These are phyloP conservation scores for Leccinellum luteum DNA, from an alignment of 768 basidiomycete species.

Conservation along the genomic window DNA sequence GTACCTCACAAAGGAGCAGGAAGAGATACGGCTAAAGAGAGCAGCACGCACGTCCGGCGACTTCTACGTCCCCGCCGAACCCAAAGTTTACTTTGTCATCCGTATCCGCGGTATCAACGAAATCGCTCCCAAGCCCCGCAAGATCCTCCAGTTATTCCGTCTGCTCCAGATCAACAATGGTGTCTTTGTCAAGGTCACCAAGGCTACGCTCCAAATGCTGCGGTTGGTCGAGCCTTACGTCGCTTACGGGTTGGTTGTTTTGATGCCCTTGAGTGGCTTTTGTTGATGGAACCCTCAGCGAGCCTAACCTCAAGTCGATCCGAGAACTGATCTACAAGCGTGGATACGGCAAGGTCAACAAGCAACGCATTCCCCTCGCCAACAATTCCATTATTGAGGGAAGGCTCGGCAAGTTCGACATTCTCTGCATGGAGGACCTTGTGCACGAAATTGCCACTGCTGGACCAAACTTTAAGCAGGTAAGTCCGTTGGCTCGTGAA, in stretches of 20 bases:
- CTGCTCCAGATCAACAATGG: constrained; percentile 99
- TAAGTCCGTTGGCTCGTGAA: constrained; percentile 31
- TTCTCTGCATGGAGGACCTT: constrained; percentile 95
- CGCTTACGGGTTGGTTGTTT: constrained; percentile 78
- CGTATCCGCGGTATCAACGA: constrained; percentile 99
- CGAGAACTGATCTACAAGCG: constrained; percentile 99
- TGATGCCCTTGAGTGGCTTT: background rate
- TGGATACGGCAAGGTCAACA: constrained; percentile 97
- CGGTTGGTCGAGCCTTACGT: constrained; percentile 96
- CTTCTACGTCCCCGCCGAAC: constrained; percentile 95
- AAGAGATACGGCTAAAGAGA: constrained; percentile 94
- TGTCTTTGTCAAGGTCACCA: constrained; percentile 96
- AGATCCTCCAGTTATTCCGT: constrained; percentile 97
- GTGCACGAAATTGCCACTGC: constrained; percentile 94
- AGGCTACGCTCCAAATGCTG: constrained; percentile 97
- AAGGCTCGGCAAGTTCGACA: constrained; percentile 87
- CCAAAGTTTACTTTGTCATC: constrained; percentile 97
- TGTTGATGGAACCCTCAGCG: constrained; percentile 44
- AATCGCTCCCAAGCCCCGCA: constrained; percentile 98
- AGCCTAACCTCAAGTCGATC: constrained; percentile 94
- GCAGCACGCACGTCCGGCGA: constrained; percentile 89
- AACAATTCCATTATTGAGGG: constrained; percentile 94
- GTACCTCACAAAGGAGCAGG: constrained; percentile 88
- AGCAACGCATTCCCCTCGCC: constrained; percentile 93
- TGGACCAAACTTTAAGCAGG: constrained; percentile 99